Conservation (phyloP, 106 monocot genomes). For the Ottelia alismoides region DNA sequence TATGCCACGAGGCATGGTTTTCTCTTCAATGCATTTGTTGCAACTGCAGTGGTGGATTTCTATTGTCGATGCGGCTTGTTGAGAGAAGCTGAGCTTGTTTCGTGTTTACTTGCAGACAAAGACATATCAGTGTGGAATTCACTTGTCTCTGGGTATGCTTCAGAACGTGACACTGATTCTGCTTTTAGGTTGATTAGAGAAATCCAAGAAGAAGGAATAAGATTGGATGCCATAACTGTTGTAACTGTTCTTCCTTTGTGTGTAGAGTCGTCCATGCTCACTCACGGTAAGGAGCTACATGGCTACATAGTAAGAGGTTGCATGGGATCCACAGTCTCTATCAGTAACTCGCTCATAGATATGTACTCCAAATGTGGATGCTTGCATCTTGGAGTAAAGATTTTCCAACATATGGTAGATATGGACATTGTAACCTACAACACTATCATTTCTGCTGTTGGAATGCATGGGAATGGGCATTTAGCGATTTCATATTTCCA, state of each 20-base stretch:
- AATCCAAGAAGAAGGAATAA: constrained; percentile 11
- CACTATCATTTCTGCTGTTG: constrained; percentile 41
- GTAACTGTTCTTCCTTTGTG: constrained; percentile 43
- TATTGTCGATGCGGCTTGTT: constrained; percentile 28
- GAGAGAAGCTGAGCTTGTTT: constrained; percentile 25
- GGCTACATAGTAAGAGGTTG: constrained; percentile 15
- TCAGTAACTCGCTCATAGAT: constrained; percentile 40
- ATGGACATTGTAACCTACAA: constrained; percentile 45
- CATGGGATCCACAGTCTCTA: constrained; percentile 12
- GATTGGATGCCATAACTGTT: constrained; percentile 28
- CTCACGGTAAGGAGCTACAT: constrained; percentile 49
- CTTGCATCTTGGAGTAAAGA: constrained; percentile 15
- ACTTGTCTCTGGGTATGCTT: constrained; percentile 35
- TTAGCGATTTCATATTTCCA: constrained; percentile 26
- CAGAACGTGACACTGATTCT: constrained; percentile 17
- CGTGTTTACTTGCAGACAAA: constrained; percentile 3
- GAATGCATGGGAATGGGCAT: constrained; percentile 33
- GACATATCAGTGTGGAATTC: constrained; percentile 53
- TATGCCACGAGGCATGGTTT: constrained; percentile 26
- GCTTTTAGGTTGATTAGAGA: constrained; percentile 17
- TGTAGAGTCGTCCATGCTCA: constrained; percentile 29
- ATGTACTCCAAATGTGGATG: constrained; percentile 53
- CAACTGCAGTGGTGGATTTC: constrained; percentile 39
- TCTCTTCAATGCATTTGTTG: constrained; percentile 22
- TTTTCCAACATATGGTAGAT: constrained; percentile 19